These are phyloP conservation scores for Curvularia sp. DNA, from an alignment of 2,329 filamentous ascomycete species.

Conservation along the genomic window DNA sequence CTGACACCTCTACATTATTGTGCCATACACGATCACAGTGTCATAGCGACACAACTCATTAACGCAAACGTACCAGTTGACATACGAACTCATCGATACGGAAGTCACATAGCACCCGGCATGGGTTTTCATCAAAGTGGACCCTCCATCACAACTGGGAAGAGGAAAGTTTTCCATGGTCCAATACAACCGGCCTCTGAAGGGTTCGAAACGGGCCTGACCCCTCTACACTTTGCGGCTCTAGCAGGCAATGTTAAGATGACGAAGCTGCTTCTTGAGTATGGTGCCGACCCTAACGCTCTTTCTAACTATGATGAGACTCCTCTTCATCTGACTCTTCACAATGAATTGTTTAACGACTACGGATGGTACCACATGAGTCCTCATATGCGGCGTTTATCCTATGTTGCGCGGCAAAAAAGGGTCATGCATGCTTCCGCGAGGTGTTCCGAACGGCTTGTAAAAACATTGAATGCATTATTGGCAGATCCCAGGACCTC, in stretches of 20 bases:
- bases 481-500: background rate
- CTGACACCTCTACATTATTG: background rate
- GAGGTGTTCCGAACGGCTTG: too few species aligned
- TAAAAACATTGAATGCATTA: too few species aligned
- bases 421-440: too few species aligned
- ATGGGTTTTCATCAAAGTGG: too few species aligned
- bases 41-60: background rate
- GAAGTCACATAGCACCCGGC: too few species aligned
- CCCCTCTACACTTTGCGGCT: background rate
- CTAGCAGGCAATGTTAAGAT: background rate
- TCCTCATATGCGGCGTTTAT: too few species aligned
- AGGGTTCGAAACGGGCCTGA: background rate
- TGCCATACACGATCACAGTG: background rate
- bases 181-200: background rate
- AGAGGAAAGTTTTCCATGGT: too few species aligned
- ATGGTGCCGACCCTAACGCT: slow-evolving; percentile 18
- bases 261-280: background rate
- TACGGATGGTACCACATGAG: too few species aligned
- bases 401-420: too few species aligned
- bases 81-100: background rate
- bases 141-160: too few species aligned
- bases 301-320: background rate
- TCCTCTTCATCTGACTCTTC: background rate
- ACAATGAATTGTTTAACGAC: too few species aligned
- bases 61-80: background rate